These are phyloP conservation scores for Prunus salicina DNA, from an alignment of 306 rosid genomes.

Conservation along the genomic window DNA sequence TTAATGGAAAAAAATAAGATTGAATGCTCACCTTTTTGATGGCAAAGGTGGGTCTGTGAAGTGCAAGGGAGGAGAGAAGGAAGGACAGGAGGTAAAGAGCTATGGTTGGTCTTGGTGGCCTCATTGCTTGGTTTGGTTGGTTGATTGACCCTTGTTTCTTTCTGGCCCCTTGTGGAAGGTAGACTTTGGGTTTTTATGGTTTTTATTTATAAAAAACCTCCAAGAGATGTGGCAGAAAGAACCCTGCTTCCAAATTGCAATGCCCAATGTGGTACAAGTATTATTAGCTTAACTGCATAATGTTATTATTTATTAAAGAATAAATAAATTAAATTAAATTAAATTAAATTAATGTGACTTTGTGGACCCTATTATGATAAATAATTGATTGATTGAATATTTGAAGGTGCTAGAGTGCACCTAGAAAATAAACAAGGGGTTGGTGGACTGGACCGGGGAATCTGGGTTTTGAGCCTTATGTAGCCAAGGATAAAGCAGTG, in stretches of 20 bases:
- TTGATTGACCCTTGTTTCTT: slow-evolving; percentile 6
- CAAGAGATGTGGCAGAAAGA: slow-evolving; percentile 1
- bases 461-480: not conserved
- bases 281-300: not conserved
- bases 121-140: slow-evolving; percentile 36
- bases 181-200: slow-evolving; percentile 16
- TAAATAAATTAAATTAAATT: not conserved
- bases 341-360: not conserved
- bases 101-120: slow-evolving; percentile 1
- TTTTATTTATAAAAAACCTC: slow-evolving; percentile 4
- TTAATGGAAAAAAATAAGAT: slow-evolving; percentile 3
- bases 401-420: not conserved
- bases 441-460: not conserved
- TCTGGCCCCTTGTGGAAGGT: slow-evolving; percentile 25
- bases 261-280: not conserved
- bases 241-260: not conserved
- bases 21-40: slow-evolving; percentile 56
- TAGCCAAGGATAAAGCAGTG: not conserved
- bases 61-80: slow-evolving; percentile 32
- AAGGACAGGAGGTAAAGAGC: slow-evolving; percentile 27
- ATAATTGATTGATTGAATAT: not conserved
- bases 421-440: not conserved
- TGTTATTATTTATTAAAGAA: not conserved
- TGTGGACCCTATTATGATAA: not conserved
- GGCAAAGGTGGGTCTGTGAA: slow-evolving; percentile 44